These are phyloP conservation scores for Bromus sterilis DNA, from an alignment of 176 grass and related monocot species.

Conservation along the genomic window DNA sequence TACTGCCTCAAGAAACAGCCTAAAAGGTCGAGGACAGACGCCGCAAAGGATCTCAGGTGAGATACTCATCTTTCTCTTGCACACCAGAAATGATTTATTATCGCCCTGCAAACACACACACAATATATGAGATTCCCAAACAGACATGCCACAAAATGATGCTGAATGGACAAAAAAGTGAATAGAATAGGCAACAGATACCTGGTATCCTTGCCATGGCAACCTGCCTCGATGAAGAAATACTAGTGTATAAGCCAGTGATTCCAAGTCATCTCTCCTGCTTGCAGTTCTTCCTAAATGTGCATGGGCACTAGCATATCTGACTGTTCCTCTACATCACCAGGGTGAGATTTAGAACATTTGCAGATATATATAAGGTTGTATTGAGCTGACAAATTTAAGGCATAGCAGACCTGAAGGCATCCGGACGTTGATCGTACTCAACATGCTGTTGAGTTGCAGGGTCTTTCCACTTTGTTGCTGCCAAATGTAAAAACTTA, in stretches of 20 bases:
- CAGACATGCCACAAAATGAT: neutral
- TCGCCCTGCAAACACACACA: constrained; percentile 46
- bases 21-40: constrained; percentile 76
- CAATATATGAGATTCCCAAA: neutral
- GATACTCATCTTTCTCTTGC: constrained; percentile 90
- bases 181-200: constrained; percentile 18
- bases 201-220: constrained; percentile 95
- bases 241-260: constrained; percentile 79
- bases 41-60: constrained; percentile 68
- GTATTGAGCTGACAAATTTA: neutral
- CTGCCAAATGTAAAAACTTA: constrained; percentile 31
- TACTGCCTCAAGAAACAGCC: constrained; percentile 63
- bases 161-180: neutral
- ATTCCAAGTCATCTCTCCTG: constrained; percentile 87
- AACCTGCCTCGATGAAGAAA: constrained; percentile 85
- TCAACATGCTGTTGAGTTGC: constrained; percentile 53
- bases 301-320: constrained; percentile 86
- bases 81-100: constrained; percentile 91
- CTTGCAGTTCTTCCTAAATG: constrained; percentile 94
- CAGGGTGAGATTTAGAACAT: neutral
- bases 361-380: constrained; percentile 3
- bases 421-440: constrained; percentile 91
- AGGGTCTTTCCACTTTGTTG: constrained; percentile 76
- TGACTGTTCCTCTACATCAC: constrained; percentile 67
- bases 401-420: constrained; percentile 46